Conservation (phyloP, 192 early-diverging fungal species). For the Borealophlyctis nickersoniae region DNA sequence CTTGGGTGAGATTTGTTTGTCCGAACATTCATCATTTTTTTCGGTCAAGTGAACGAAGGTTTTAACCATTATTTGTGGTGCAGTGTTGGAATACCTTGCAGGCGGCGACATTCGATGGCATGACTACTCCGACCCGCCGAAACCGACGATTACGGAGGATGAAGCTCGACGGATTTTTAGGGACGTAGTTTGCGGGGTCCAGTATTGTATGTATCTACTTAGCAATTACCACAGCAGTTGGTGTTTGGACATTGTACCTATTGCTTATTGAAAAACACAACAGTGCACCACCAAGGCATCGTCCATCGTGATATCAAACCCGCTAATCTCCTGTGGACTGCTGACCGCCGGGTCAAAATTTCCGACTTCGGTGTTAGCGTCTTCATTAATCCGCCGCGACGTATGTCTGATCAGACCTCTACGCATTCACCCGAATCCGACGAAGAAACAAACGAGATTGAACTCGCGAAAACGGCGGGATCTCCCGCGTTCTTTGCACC, state of each 20-base stretch:
- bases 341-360: conserved; percentile 83
- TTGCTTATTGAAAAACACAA: conserved; percentile 2
- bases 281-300: conserved; percentile 91
- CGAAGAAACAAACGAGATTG: conserved; percentile 60
- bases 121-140: conserved; percentile 31
- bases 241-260: conserved; percentile 21
- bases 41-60: no score
- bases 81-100: conserved; percentile 84
- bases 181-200: conserved; percentile 84
- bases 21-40: no score
- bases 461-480: conserved; percentile 92
- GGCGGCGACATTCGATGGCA: conserved; percentile 93
- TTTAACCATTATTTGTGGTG: neutral
- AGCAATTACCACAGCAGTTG: conserved; percentile 5
- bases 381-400: no score
- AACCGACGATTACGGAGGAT: conserved; percentile 62
- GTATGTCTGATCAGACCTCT: no score
- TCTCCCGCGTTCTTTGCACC: conserved; percentile 98
- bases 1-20: conserved; percentile 65
- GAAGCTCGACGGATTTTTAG: conserved; percentile 79
- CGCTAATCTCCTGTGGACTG: conserved; percentile 83
- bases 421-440: neutral
- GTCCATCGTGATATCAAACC: conserved; percentile 99
- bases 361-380: conserved; percentile 98
- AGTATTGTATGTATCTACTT: conserved; percentile 68